A percentile compares a stretch with the other conserved stretches of the same genome.
Conservation (phyloP, 2,329 filamentous ascomycete genomes). For the Colletotrichum sp. region DNA sequence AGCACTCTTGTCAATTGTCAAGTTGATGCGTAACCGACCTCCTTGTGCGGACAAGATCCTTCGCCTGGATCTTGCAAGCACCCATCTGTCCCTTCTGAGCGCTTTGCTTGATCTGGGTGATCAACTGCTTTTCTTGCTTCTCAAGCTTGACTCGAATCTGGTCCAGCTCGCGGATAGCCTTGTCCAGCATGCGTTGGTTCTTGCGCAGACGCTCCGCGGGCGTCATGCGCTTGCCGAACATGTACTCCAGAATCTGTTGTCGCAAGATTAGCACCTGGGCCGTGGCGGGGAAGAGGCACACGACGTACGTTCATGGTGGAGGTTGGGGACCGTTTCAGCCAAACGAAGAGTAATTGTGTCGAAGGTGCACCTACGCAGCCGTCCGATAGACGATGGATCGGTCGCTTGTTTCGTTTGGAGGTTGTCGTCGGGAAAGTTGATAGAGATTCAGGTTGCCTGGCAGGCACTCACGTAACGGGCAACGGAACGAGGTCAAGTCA, state of each 20-base stretch:
- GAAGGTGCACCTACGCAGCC: neutral
- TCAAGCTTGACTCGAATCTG: slow-evolving; percentile 94
- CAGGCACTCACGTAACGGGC: slow-evolving; percentile 10
- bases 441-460: slow-evolving; percentile 7
- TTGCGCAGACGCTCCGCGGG: slow-evolving; percentile 89
- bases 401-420: neutral
- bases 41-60: slow-evolving; percentile 92
- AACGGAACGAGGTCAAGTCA: neutral
- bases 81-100: slow-evolving; percentile 98
- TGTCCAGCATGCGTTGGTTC: slow-evolving; percentile 96
- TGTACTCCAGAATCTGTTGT: slow-evolving; percentile 93
- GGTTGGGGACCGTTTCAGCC: neutral
- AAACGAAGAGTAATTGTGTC: neutral
- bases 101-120: slow-evolving; percentile 96
- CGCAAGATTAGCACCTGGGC: slow-evolving; percentile 17
- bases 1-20: neutral
- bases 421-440: slow-evolving; percentile 6
- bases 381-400: neutral
- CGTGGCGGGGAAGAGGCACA: slow-evolving; percentile 15
- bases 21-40: slow-evolving; percentile 51
- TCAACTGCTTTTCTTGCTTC: slow-evolving; percentile 97
- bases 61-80: slow-evolving; percentile 98
- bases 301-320: slow-evolving; percentile 62
- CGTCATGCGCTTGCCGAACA: slow-evolving; percentile 99
- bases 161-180: slow-evolving; percentile 95